Conservation (phyloP, 129 eudicot genomes). For the Ambrosia trifida region DNA sequence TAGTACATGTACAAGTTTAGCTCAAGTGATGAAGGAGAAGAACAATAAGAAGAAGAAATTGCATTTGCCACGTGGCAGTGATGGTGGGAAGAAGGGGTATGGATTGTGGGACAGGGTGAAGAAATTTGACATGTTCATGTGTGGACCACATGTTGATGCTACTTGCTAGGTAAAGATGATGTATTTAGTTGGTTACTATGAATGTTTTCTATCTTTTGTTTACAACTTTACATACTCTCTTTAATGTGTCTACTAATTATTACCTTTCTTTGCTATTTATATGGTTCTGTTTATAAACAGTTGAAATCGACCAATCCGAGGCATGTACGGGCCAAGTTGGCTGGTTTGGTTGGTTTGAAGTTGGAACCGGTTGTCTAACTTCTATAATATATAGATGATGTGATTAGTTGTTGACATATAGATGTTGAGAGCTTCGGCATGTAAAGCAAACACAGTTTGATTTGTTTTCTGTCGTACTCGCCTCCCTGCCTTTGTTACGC, state of each 20-base stretch:
- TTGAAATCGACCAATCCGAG: too few species aligned
- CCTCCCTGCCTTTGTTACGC: too few species aligned
- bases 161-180: constrained; percentile 11
- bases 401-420: too few species aligned
- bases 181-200: constrained; percentile 14
- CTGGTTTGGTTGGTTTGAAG: too few species aligned
- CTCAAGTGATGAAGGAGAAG: constrained; percentile 44
- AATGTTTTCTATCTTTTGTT: constrained; percentile 16
- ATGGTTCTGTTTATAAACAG: too few species aligned
- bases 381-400: too few species aligned
- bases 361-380: too few species aligned
- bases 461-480: too few species aligned
- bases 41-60: constrained; percentile 16
- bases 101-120: constrained; percentile 71
- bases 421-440: too few species aligned
- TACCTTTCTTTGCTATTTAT: neutral
- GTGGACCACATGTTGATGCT: constrained; percentile 56
- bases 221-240: neutral
- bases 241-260: constrained; percentile 1
- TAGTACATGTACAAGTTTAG: constrained; percentile 41
- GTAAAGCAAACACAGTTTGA: too few species aligned
- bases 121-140: constrained; percentile 65
- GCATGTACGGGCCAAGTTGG: too few species aligned
- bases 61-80: constrained; percentile 22
- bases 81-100: constrained; percentile 45